Evolutionary conservation across 306 rosid genomes (phyloP), one percentile per base, ranked within the genome.

Genomic region (Fagus sylvatica): DNA sequence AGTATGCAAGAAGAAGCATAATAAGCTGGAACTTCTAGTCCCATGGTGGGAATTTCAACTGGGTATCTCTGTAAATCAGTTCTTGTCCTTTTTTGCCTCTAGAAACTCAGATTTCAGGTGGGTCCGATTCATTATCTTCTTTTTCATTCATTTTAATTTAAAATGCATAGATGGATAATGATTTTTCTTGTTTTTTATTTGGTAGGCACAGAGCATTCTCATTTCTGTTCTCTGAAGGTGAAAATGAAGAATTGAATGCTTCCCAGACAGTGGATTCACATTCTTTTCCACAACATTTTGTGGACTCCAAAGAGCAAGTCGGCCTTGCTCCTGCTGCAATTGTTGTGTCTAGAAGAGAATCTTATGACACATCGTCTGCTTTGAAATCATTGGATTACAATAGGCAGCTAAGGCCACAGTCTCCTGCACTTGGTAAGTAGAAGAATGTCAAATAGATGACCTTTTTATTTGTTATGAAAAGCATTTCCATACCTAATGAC

Each of bases 11-110:
- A 91, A 87, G 78, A 96, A 90, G 86, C 87, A 93, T 67, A 88
- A 90, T 77, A 90, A 91, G 84, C 88, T 96, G 39, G 98, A 96
- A 79, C 84, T 91, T 91, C 85, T 96, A 57, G 88, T 96, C 73
- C 99, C 99, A 11, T 93, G 99, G 99, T 96, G 99, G 99, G 99
- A 96, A 84, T 87, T 90, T 53, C 98, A 93, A 84, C 82, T 93
- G 87, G 99, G 98, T 0, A 82, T 93, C 78, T 91, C 99, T 57
- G 99, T 96, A 4, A 91, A 91, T 82, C 98, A 93, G 79, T 96
- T 96, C 73, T 74, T 96, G 49, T 93, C 97, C n/a, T 79, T 89
- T 75, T 96, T 96, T 72, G 94, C 98, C 74, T 88, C 98, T 68
- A 86, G 97, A 70, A 96, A 91, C 80, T 88, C 94, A 11, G 96